Evolutionary conservation across 306 rosid genomes (phyloP).

Genomic region (Inga leiocalycina): DNA sequence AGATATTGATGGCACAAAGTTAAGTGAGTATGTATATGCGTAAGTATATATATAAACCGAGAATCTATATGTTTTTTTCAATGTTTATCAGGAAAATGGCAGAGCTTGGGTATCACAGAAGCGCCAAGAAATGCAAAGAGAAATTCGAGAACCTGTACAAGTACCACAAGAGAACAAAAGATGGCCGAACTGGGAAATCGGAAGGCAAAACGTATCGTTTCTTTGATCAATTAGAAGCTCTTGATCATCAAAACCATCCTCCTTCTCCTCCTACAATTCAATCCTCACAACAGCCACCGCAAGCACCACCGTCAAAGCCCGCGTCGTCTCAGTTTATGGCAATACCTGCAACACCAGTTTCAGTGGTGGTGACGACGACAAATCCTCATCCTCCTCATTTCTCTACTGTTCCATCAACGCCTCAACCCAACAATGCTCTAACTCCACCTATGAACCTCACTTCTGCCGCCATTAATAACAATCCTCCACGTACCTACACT

Average conservation of each 20-base stretch:
- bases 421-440: slow-evolving; percentile 41
- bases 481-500: slow-evolving; percentile 37
- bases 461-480: slow-evolving; percentile 12
- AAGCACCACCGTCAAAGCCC: not conserved
- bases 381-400: slow-evolving; percentile 26
- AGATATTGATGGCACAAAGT: slow-evolving; percentile 36
- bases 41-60: not conserved
- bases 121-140: slow-evolving; percentile 91
- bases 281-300: not conserved
- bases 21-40: not conserved
- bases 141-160: slow-evolving; percentile 95
- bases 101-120: slow-evolving; percentile 82
- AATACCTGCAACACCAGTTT: not conserved
- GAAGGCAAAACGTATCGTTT: slow-evolving; percentile 87
- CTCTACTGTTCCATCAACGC: slow-evolving; percentile 65
- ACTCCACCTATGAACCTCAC: slow-evolving; percentile 20
- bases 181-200: slow-evolving; percentile 77
- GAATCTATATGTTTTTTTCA: not conserved
- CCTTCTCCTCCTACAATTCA: slow-evolving; percentile 28
- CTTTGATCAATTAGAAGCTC: slow-evolving; percentile 78
- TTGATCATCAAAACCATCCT: slow-evolving; percentile 50
- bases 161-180: slow-evolving; percentile 93
- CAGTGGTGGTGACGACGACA: slow-evolving; percentile 12
- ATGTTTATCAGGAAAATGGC: slow-evolving; percentile 72
- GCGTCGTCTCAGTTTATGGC: not conserved